Conservation (phyloP, 2,329 filamentous ascomycete genomes). For the Fusarium sororula region DNA sequence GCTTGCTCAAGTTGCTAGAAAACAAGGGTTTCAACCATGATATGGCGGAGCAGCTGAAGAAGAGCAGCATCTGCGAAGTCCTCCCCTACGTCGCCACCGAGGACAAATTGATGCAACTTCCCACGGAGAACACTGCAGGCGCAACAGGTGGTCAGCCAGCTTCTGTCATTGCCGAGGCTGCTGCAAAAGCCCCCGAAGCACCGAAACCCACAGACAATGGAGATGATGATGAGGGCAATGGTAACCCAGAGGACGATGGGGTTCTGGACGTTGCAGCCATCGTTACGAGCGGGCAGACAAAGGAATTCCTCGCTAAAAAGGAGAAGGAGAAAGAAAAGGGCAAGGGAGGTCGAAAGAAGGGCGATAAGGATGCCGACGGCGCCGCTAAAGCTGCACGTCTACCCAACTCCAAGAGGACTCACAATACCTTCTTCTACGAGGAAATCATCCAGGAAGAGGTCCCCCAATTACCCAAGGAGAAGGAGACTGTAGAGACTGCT, state of each 20-base stretch:
- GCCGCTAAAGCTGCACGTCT: constrained; percentile 67
- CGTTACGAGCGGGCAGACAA: constrained; percentile 81
- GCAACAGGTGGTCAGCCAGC: constrained; percentile 12
- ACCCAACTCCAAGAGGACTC: constrained; percentile 76
- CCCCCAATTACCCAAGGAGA: constrained; percentile 45
- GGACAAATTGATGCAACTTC: constrained; percentile 59
- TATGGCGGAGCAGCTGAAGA: constrained; percentile 77
- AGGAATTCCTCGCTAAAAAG: constrained; percentile 83
- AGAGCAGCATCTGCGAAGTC: constrained; percentile 72
- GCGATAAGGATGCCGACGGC: constrained; percentile 62
- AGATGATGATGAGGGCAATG: constrained; percentile 54
- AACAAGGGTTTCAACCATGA: constrained; percentile 67
- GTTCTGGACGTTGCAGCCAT: constrained; percentile 87
- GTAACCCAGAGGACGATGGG: constrained; percentile 68
- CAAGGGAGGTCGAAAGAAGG: constrained; percentile 66
- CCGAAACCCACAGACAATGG: constrained; percentile 49
- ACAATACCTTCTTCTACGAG: constrained; percentile 78
- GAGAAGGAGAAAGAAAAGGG: constrained; percentile 76
- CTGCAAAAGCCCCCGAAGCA: constrained; percentile 49
- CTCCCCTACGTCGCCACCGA: constrained; percentile 62
- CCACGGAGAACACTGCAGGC: constrained; percentile 51
- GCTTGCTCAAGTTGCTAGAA: constrained; percentile 73
- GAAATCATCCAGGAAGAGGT: constrained; percentile 69
- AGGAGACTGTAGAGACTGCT: constrained; percentile 32
- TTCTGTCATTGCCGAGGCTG: constrained; percentile 40